Conservation (phyloP, 2,329 filamentous ascomycete species). For the Alternaria solani region DNA sequence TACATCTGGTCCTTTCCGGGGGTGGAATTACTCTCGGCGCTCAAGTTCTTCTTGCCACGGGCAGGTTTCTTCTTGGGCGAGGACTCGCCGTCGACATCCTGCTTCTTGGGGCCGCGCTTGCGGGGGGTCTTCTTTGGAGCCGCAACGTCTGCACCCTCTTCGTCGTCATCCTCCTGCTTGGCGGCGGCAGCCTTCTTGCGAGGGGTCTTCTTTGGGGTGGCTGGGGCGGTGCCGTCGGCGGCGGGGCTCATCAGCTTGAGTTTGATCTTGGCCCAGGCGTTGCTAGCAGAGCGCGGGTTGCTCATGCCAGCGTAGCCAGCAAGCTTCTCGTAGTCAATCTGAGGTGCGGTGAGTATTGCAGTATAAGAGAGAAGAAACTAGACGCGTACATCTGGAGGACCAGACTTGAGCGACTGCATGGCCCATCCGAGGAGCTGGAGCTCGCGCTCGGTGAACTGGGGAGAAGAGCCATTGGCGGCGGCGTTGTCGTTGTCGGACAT, state of each 20-base stretch:
- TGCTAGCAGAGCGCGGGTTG: constrained; percentile 49
- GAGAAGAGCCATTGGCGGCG: constrained; percentile 11
- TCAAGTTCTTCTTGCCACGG: constrained; percentile 32
- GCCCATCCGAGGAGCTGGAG: constrained; percentile 47
- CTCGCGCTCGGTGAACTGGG: constrained; percentile 47
- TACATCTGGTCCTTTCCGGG: neutral
- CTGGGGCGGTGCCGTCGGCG: constrained; percentile 17
- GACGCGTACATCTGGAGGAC: constrained; percentile 43
- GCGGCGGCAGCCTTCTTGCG: constrained; percentile 26
- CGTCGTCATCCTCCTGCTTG: constrained; percentile 21
- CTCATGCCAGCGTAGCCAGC: constrained; percentile 47
- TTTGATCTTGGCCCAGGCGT: constrained; percentile 49
- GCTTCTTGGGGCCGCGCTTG: constrained; percentile 46
- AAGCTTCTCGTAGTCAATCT: constrained; percentile 51
- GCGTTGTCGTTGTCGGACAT: constrained; percentile 41
- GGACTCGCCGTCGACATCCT: constrained; percentile 41
- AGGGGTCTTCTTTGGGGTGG: constrained; percentile 34
- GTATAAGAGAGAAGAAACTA: neutral
- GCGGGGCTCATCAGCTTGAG: constrained; percentile 35
- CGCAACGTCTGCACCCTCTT: constrained; percentile 18
- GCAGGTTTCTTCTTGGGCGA: constrained; percentile 45
- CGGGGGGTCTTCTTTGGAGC: constrained; percentile 41
- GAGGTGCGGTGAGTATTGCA: constrained; percentile 12
- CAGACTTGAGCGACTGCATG: constrained; percentile 50
- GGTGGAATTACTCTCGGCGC: constrained; percentile 27